Conservation (phyloP, 2,329 filamentous ascomycete genomes). For the Cytospora mali region DNA sequence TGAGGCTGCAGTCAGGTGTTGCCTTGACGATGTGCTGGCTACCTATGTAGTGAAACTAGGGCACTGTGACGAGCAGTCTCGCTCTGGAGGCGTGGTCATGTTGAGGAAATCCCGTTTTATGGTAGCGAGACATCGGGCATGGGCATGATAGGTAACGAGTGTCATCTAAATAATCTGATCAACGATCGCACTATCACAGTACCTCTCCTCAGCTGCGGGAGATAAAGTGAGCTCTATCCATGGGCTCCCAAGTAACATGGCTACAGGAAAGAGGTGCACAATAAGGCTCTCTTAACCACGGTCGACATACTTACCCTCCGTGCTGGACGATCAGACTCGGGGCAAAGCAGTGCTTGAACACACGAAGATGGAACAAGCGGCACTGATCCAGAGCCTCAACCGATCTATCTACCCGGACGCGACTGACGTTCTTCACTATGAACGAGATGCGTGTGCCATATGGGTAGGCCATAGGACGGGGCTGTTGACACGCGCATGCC, state of each 20-base stretch:
- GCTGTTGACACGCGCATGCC: not conserved
- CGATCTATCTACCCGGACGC: not conserved
- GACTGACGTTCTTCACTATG: not conserved
- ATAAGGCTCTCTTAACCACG: too few species aligned
- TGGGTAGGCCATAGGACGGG: not conserved
- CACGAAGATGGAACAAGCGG: not conserved
- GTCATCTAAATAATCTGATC: not conserved
- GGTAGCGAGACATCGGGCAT: not conserved
- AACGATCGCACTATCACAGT: not conserved
- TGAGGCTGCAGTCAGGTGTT: too few species aligned
- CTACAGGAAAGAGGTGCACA: too few species aligned
- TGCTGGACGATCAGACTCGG: not conserved
- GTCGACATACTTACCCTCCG: not conserved
- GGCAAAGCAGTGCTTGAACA: not conserved
- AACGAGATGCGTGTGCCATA: not conserved
- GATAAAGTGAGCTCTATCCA: not conserved
- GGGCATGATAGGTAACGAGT: too few species aligned
- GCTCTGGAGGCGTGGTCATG: slow-evolving; percentile 5
- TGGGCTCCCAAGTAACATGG: not conserved
- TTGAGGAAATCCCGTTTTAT: not conserved
- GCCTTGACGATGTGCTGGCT: too few species aligned
- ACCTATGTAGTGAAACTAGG: too few species aligned
- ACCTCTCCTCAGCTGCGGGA: not conserved
- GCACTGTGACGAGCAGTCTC: slow-evolving; percentile 19
- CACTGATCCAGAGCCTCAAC: not conserved